phyloP scores from a whole-genome alignment of 1,284 basidiomycete genomes.

The Marasmius tenuissimus region DNA sequence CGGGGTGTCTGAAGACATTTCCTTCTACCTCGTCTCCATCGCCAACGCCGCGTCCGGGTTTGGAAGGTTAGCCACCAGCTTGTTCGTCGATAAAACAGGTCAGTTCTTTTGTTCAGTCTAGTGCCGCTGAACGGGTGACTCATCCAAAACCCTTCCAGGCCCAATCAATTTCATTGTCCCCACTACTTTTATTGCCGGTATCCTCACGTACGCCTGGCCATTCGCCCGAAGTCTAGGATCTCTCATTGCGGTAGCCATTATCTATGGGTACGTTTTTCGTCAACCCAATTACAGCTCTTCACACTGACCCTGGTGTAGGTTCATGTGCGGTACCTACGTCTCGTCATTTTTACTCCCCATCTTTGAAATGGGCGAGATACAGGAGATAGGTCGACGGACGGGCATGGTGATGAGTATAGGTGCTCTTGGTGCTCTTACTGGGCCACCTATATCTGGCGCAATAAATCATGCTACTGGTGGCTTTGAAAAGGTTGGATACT shows the following conservation, averaged over 20 bases:
- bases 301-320: constrained; percentile 22
- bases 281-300: background rate
- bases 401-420: constrained; percentile 48
- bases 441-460: constrained; percentile 48
- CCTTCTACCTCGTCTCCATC: constrained; percentile 46
- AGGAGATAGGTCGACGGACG: constrained; percentile 46
- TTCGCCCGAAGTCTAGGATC: constrained; percentile 28
- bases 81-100: constrained; percentile 39
- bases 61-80: constrained; percentile 38
- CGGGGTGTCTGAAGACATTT: constrained; percentile 34
- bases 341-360: constrained; percentile 40
- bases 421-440: constrained; percentile 33
- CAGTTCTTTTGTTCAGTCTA: constrained; percentile 3
- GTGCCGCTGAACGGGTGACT: background rate
- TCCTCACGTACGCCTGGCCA: constrained; percentile 46
- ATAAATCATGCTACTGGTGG: constrained; percentile 35
- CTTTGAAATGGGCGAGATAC: constrained; percentile 42
- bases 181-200: constrained; percentile 34
- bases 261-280: constrained; percentile 33
- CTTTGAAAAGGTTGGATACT: constrained; percentile 39
- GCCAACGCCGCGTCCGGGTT: constrained; percentile 40
- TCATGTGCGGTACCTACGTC: constrained; percentile 43
- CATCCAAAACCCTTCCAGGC: constrained; percentile 31
- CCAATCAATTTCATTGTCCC: constrained; percentile 42
- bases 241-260: constrained; percentile 34